phyloP scores from a whole-genome alignment of 2,329 filamentous ascomycete genomes.

The Bertia moriformis region DNA sequence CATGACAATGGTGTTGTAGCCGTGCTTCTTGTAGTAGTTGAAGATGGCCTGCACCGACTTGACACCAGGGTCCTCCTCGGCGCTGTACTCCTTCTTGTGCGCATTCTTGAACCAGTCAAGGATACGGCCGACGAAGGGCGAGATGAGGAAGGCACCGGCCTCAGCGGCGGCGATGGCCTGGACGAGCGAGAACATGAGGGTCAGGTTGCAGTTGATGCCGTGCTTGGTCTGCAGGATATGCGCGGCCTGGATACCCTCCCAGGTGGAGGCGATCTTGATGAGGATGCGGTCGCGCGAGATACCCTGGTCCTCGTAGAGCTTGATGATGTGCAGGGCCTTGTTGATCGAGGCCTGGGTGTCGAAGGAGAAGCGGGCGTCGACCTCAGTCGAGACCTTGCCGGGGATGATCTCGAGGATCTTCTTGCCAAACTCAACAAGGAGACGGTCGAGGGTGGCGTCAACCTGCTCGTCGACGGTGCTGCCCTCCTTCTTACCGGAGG shows the following conservation, averaged over 20 bases:
- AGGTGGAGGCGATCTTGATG: constrained; percentile 69
- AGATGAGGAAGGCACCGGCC: constrained; percentile 64
- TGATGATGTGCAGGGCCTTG: constrained; percentile 64
- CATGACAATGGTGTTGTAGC: constrained; percentile 71
- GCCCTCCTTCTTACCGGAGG: constrained; percentile 49
- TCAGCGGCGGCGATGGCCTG: constrained; percentile 65
- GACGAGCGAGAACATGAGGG: constrained; percentile 63
- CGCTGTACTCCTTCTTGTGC: constrained; percentile 55
- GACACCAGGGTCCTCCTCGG: constrained; percentile 60
- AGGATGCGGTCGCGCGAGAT: constrained; percentile 58
- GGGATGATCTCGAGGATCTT: constrained; percentile 64
- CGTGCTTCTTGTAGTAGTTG: constrained; percentile 75
- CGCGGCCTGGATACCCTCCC: constrained; percentile 67
- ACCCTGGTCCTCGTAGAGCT: constrained; percentile 61
- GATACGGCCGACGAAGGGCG: constrained; percentile 66
- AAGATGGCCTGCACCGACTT: constrained; percentile 60
- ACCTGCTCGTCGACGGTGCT: constrained; percentile 46
- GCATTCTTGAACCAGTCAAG: constrained; percentile 68
- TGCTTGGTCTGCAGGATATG: constrained; percentile 58
- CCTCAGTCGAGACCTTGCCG: constrained; percentile 66
- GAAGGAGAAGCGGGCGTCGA: constrained; percentile 62
- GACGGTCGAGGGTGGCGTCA: constrained; percentile 55
- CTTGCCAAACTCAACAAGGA: constrained; percentile 64
- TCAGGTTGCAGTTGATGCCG: constrained; percentile 65
- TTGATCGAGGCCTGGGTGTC: constrained; percentile 55